Conservation (phyloP, 2,329 filamentous ascomycete genomes). For the Colletotrichum truncatum region DNA sequence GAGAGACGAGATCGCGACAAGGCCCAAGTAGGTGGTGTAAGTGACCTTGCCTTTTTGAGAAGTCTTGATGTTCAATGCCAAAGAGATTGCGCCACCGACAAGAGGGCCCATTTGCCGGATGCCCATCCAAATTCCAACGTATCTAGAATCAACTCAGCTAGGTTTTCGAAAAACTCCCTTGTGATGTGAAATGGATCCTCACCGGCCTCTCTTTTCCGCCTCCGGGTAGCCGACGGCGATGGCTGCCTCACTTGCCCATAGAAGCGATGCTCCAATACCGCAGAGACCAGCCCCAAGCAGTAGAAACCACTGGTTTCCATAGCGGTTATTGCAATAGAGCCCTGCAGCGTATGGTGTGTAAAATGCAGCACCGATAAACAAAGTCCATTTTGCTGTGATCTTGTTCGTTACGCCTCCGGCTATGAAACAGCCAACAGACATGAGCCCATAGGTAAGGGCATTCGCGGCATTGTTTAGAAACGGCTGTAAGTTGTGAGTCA, state of each 20-base stretch:
- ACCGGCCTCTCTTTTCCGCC: conserved; percentile 64
- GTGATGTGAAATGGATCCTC: neutral
- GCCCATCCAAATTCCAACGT: conserved; percentile 24
- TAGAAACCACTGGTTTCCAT: conserved; percentile 52
- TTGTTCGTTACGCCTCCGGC: conserved; percentile 24
- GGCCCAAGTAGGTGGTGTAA: conserved; percentile 52
- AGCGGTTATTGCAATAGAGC: conserved; percentile 53
- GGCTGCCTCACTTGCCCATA: conserved; percentile 47
- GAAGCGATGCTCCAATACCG: conserved; percentile 45
- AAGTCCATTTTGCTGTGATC: conserved; percentile 40
- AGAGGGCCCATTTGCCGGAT: conserved; percentile 35
- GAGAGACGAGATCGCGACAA: conserved; percentile 57
- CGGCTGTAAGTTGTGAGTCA: neutral
- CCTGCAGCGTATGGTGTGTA: conserved; percentile 53
- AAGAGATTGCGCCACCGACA: conserved; percentile 59
- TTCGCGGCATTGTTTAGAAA: conserved; percentile 21
- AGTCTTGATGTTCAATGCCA: conserved; percentile 53
- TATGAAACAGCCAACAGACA: conserved; percentile 23
- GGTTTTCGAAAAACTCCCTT: neutral
- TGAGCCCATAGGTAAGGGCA: conserved; percentile 22
- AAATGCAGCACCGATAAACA: conserved; percentile 52
- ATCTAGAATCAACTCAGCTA: neutral
- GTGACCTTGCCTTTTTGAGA: conserved; percentile 47
- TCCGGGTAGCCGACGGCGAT: conserved; percentile 70
- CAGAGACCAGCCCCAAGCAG: conserved; percentile 51